These are phyloP conservation scores for Dentipellis sp. DNA, from an alignment of 768 basidiomycete species.

Conservation along the genomic window DNA sequence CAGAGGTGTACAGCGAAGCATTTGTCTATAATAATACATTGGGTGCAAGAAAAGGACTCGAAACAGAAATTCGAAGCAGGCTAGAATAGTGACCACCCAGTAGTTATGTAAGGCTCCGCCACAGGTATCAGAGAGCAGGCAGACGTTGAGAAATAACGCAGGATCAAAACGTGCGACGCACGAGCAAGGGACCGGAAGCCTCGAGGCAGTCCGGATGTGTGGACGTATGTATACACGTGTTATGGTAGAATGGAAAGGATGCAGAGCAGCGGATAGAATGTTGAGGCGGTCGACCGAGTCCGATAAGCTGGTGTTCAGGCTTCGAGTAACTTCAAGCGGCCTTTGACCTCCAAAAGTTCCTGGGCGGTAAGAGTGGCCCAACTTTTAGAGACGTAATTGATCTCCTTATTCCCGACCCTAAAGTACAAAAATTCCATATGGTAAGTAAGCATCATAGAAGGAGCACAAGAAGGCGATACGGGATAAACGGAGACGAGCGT, in stretches of 20 bases:
- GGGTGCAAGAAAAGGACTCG: too few relatives aligned
- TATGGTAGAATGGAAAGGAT: neutral
- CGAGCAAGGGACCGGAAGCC: neutral
- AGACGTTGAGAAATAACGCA: too few relatives aligned
- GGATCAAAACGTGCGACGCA: neutral
- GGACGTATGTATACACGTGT: neutral
- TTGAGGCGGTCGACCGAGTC: neutral
- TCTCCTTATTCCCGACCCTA: neutral
- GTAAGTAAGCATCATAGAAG: neutral
- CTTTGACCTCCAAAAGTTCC: neutral
- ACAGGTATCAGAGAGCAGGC: too few relatives aligned
- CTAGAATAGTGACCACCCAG: too few relatives aligned
- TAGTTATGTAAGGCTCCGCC: too few relatives aligned
- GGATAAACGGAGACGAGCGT: slow-evolving; percentile 1
- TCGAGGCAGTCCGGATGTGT: neutral
- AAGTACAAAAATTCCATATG: neutral
- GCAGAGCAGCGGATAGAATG: neutral
- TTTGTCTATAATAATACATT: too few relatives aligned
- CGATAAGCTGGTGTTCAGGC: neutral
- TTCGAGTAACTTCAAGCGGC: neutral
- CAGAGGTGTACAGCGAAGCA: neutral
- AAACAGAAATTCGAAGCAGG: too few relatives aligned
- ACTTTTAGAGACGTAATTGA: neutral
- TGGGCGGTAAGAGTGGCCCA: neutral
- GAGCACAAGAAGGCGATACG: slow-evolving; percentile 1